phyloP scores from a whole-genome alignment of 2,329 filamentous ascomycete species.

The Ilyonectria robusta region DNA sequence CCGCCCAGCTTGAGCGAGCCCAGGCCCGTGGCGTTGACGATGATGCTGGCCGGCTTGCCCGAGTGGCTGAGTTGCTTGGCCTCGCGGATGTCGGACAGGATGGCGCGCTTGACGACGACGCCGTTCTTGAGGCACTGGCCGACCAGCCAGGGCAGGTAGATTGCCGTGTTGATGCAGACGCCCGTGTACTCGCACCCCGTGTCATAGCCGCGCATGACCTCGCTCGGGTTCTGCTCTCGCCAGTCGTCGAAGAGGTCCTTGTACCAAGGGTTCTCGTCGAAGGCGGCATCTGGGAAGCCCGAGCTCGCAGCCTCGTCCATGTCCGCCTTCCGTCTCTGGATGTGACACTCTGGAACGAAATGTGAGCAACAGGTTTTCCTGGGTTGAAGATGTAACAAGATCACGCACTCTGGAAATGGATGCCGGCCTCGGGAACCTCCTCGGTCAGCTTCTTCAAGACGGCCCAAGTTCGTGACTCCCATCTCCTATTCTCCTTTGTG shows the following conservation, averaged over 20 bases:
- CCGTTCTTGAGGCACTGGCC: slow-evolving; percentile 84
- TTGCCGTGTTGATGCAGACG: slow-evolving; percentile 90
- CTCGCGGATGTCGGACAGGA: slow-evolving; percentile 80
- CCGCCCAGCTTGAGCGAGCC: slow-evolving; percentile 83
- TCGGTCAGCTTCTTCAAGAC: slow-evolving; percentile 72
- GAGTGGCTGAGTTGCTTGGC: slow-evolving; percentile 68
- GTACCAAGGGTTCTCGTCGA: slow-evolving; percentile 80
- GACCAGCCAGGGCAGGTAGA: slow-evolving; percentile 90
- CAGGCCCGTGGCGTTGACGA: slow-evolving; percentile 90
- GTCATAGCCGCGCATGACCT: slow-evolving; percentile 76
- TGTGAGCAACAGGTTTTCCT: slow-evolving; percentile 18
- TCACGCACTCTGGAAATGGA: slow-evolving; percentile 79
- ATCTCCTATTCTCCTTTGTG: slow-evolving; percentile 60
- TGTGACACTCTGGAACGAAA: slow-evolving; percentile 57
- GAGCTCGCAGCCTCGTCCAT: slow-evolving; percentile 47
- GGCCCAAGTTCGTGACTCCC: slow-evolving; percentile 76
- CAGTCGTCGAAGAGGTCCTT: slow-evolving; percentile 80
- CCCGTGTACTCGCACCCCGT: slow-evolving; percentile 84
- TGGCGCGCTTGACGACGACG: slow-evolving; percentile 75
- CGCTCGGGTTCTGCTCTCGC: slow-evolving; percentile 68
- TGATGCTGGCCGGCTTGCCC: slow-evolving; percentile 72
- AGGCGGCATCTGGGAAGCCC: slow-evolving; percentile 73
- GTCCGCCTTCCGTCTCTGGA: slow-evolving; percentile 75
- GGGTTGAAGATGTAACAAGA: neutral
- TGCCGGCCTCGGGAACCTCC: slow-evolving; percentile 81